Conservation (phyloP, 2,329 filamentous ascomycete genomes). For the Scopulariopsis brevicaulis region DNA sequence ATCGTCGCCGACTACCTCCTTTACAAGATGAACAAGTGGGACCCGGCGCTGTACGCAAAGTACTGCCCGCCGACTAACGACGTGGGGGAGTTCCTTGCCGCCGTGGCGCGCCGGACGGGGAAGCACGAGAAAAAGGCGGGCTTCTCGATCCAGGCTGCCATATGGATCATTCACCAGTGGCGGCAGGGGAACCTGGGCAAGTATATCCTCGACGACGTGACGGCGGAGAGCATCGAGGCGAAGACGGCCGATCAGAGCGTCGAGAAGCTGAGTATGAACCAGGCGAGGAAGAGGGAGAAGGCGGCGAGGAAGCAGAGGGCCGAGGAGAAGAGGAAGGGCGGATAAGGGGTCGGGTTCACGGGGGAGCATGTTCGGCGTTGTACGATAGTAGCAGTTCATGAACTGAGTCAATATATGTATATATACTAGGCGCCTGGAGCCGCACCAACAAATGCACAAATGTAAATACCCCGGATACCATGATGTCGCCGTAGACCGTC, state of each 20-base stretch:
- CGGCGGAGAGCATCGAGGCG: slow-evolving; percentile 39
- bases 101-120: slow-evolving; percentile 63
- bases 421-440: background rate
- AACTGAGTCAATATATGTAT: background rate
- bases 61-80: slow-evolving; percentile 74
- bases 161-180: slow-evolving; percentile 77
- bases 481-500: background rate
- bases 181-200: slow-evolving; percentile 62
- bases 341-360: background rate
- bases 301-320: slow-evolving; percentile 33
- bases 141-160: slow-evolving; percentile 60
- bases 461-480: background rate
- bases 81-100: slow-evolving; percentile 58
- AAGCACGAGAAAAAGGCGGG: slow-evolving; percentile 60
- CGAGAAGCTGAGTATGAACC: slow-evolving; percentile 48
- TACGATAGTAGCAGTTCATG: background rate
- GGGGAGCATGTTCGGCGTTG: background rate
- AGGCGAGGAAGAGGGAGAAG: slow-evolving; percentile 58
- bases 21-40: slow-evolving; percentile 64
- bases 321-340: background rate
- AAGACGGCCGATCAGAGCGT: slow-evolving; percentile 36
- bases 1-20: slow-evolving; percentile 85
- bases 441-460: background rate
- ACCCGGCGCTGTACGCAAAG: slow-evolving; percentile 48
- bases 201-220: slow-evolving; percentile 71